Percentiles rank a stretch among this genome's conserved stretches.
Evolutionary conservation across 495 filamentous ascomycete species (phyloP).

Genomic region (Chaetomidium leptoderma): DNA sequence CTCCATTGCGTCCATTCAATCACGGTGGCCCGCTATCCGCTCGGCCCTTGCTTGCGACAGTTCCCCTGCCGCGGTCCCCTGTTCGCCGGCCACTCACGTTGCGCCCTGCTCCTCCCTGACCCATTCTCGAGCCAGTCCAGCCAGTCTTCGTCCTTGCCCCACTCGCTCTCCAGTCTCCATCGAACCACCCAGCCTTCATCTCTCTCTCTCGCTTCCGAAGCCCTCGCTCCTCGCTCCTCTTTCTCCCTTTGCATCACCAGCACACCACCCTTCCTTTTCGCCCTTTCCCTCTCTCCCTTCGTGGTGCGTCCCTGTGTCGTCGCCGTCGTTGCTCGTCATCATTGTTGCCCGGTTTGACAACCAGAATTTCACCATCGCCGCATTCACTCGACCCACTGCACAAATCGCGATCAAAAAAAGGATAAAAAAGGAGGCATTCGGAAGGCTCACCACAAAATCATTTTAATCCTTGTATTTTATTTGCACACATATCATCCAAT

Average conservation of each 20-base stretch:
- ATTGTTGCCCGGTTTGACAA: slow-evolving; percentile 16
- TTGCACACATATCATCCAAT: slow-evolving; percentile 17
- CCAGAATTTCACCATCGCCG: slow-evolving; percentile 12
- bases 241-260: slow-evolving; percentile 33
- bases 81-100: slow-evolving; percentile 27
- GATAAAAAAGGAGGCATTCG: slow-evolving; percentile 20
- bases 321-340: slow-evolving; percentile 30
- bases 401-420: slow-evolving; percentile 19
- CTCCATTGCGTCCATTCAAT: slow-evolving; percentile 25
- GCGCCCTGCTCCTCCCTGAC: slow-evolving; percentile 16
- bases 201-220: slow-evolving; percentile 19
- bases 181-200: slow-evolving; percentile 15
- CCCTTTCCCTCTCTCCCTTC: slow-evolving; percentile 42
- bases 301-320: slow-evolving; percentile 31
- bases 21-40: slow-evolving; percentile 34
- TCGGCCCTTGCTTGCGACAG: slow-evolving; percentile 28
- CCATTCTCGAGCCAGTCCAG: no score
- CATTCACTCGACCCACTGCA: slow-evolving; percentile 28
- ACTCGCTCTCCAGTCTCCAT: slow-evolving; percentile 16
- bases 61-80: slow-evolving; percentile 28
- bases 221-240: slow-evolving; percentile 26
- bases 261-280: slow-evolving; percentile 44
- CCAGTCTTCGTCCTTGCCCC: slow-evolving; percentile 17
- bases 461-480: slow-evolving; percentile 44
- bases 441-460: slow-evolving; percentile 23